A percentile compares a stretch with the other conserved stretches of the same genome.
Conservation (phyloP, 148 eudicot genomes). For the Diospyros lotus region DNA sequence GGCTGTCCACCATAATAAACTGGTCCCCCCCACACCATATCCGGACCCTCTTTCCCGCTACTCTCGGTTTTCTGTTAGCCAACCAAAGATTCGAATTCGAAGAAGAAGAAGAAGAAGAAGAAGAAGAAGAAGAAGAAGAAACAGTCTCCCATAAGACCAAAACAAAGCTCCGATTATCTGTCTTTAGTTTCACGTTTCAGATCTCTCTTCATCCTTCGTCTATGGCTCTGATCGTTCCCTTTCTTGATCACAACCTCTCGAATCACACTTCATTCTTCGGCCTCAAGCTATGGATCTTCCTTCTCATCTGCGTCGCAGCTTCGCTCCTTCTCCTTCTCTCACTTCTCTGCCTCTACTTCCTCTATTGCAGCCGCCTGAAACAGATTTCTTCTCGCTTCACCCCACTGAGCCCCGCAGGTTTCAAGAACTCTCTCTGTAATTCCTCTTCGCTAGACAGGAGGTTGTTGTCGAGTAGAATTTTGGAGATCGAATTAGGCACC, state of each 20-base stretch:
- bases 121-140: too few species aligned
- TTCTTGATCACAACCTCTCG: conserved; percentile 15
- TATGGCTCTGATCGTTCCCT: not conserved
- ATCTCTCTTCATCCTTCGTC: not conserved
- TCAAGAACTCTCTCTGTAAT: not conserved
- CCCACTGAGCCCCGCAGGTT: not conserved
- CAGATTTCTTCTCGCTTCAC: not conserved
- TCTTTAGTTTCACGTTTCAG: not conserved
- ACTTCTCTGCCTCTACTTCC: not conserved
- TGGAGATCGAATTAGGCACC: conserved; percentile 16
- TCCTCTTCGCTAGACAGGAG: conserved; percentile 20
- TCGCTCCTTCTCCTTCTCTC: not conserved
- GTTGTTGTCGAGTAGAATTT: conserved; percentile 25
- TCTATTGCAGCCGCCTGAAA: not conserved
- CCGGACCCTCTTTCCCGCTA: conserved; percentile 2
- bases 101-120: too few species aligned
- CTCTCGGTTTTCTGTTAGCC: conserved; percentile 7
- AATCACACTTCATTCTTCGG: conserved; percentile 23
- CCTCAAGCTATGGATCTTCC: conserved; percentile 25
- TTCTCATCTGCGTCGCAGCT: conserved; percentile 10
- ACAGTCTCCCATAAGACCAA: not conserved
- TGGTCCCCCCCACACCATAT: conserved; percentile 5
- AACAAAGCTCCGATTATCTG: too few species aligned
- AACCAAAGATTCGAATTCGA: not conserved
- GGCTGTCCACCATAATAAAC: not conserved